phyloP scores from a whole-genome alignment of 768 basidiomycete species.

The Boletellus emodensis region DNA sequence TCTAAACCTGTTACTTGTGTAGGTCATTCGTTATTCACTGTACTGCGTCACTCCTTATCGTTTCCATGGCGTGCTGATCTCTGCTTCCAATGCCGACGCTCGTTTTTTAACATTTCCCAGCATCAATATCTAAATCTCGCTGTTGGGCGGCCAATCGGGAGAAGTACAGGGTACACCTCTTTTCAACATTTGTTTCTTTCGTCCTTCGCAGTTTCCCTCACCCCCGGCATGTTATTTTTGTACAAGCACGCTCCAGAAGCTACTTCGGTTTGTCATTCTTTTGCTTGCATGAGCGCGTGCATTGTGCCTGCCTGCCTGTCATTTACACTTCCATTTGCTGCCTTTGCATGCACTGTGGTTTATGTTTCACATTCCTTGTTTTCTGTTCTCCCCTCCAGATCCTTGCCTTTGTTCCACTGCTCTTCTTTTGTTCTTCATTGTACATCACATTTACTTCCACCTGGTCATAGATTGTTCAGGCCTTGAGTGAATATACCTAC shows the following conservation, averaged over 20 bases:
- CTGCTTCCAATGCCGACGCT: background rate
- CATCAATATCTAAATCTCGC: background rate
- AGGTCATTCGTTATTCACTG: slow-evolving; percentile 3
- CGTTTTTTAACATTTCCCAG: background rate
- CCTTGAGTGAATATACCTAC: slow-evolving; percentile 3
- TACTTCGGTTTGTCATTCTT: slow-evolving; percentile 1
- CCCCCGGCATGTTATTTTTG: background rate
- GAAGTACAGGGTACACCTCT: background rate
- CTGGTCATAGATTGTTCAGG: slow-evolving; percentile 13
- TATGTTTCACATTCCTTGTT: background rate
- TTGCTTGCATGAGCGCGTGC: background rate
- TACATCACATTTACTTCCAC: slow-evolving; percentile 7
- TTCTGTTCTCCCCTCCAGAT: background rate
- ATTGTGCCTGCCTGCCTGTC: slow-evolving; percentile 1
- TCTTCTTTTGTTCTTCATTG: slow-evolving; percentile 13
- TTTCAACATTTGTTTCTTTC: background rate
- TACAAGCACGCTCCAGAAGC: background rate
- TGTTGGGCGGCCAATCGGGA: background rate
- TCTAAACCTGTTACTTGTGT: background rate
- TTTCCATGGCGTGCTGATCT: background rate
- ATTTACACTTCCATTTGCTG: background rate
- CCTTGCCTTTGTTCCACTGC: background rate
- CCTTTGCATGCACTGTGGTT: slow-evolving; percentile 2
- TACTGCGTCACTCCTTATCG: slow-evolving; percentile 4
- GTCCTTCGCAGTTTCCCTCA: background rate